Evolutionary conservation across 2,329 filamentous ascomycete species (phyloP).

Genomic region (Talaromyces amestolkiae): DNA sequence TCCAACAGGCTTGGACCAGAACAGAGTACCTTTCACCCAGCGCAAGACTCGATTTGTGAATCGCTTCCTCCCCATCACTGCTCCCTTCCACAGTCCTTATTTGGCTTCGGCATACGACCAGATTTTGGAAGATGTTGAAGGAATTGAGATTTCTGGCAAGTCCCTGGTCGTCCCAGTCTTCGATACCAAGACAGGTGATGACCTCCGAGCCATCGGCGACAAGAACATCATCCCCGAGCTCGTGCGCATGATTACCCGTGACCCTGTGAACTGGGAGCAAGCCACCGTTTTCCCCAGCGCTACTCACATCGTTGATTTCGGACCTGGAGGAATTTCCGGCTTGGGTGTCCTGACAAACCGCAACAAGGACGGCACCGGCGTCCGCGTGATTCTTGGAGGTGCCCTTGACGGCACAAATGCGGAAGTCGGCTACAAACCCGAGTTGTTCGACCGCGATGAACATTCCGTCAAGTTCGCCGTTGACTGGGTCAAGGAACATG

Average conservation of each 20-base stretch:
- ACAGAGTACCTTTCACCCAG: conserved; percentile 87
- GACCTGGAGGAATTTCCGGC: conserved; percentile 93
- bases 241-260: conserved; percentile 88
- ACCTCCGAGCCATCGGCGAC: conserved; percentile 67
- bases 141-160: conserved; percentile 70
- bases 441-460: conserved; percentile 95
- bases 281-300: conserved; percentile 87
- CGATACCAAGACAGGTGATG: conserved; percentile 83
- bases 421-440: conserved; percentile 96
- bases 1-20: conserved; percentile 94
- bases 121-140: conserved; percentile 83
- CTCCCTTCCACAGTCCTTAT: conserved; percentile 97
- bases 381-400: conserved; percentile 91
- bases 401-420: conserved; percentile 85
- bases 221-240: conserved; percentile 83
- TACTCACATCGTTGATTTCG: conserved; percentile 94
- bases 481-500: conserved; percentile 97
- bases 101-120: conserved; percentile 75
- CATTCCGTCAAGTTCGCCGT: conserved; percentile 91
- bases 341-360: conserved; percentile 94
- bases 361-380: conserved; percentile 98
- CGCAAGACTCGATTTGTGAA: conserved; percentile 96
- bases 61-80: conserved; percentile 94
- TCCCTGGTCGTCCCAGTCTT: conserved; percentile 81
- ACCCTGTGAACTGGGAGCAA: conserved; percentile 93